These are phyloP conservation scores for Kwoniella shivajii DNA, from an alignment of 1,284 basidiomycete species.

Conservation along the genomic window DNA sequence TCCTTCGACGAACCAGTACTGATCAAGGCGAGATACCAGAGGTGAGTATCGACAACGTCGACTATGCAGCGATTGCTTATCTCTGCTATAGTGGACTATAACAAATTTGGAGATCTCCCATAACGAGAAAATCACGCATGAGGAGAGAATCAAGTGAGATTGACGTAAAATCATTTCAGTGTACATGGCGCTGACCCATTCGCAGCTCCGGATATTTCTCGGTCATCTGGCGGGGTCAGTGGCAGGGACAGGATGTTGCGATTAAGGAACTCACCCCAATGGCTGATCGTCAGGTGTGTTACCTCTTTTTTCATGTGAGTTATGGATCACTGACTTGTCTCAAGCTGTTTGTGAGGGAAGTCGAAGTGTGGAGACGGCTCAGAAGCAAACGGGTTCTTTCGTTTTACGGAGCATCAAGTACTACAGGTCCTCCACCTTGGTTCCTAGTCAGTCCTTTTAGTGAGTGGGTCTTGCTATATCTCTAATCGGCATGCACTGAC, in stretches of 20 bases:
- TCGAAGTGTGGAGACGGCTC: constrained; percentile 38
- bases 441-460: constrained; percentile 68
- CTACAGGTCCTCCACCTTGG: constrained; percentile 64
- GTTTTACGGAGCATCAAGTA: constrained; percentile 65
- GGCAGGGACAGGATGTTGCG: constrained; percentile 32
- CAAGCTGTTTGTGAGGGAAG: constrained; percentile 39
- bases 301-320: neutral
- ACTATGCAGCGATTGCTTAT: neutral
- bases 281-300: constrained; percentile 17
- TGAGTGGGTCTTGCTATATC: constrained; percentile 9
- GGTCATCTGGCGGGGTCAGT: constrained; percentile 31
- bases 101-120: constrained; percentile 36
- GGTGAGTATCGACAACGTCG: constrained; percentile 14
- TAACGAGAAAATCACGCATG: constrained; percentile 15
- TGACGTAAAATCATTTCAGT: too few species aligned
- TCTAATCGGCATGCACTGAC: neutral
- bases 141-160: constrained; percentile 29
- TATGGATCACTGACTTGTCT: neutral
- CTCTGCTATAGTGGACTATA: constrained; percentile 31
- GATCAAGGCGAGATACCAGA: constrained; percentile 28
- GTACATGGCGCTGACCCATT: too few species aligned
- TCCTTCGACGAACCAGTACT: constrained; percentile 25
- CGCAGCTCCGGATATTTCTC: constrained; percentile 28
- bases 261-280: constrained; percentile 36
- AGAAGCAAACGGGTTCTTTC: constrained; percentile 29